Conservation (phyloP, 768 basidiomycete genomes). For the Rhizopogon vulgaris region DNA sequence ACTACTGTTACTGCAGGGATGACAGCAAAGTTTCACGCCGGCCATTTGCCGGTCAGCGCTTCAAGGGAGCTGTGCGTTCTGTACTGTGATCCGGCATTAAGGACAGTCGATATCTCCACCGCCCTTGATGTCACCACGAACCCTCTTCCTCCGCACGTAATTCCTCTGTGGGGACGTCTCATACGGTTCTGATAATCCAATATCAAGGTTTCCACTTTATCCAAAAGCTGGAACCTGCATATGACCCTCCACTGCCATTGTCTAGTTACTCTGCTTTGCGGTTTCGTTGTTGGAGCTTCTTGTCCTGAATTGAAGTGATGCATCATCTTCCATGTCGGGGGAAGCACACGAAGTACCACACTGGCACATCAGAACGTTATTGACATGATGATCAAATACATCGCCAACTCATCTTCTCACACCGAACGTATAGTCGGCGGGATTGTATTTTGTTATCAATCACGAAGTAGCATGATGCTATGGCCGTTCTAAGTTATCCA, state of each 20-base stretch:
- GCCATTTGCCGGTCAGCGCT: constrained; percentile 25
- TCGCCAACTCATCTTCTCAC: too few relatives aligned
- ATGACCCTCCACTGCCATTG: constrained; percentile 35
- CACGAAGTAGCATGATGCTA: too few relatives aligned
- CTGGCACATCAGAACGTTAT: too few relatives aligned
- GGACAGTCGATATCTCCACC: constrained; percentile 25
- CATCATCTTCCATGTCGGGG: too few relatives aligned
- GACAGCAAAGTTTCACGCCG: too few relatives aligned
- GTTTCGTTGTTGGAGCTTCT: constrained; percentile 20
- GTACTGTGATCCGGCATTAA: constrained; percentile 23
- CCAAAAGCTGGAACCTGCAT: constrained; percentile 33
- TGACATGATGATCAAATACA: too few relatives aligned
- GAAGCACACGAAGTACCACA: too few relatives aligned
- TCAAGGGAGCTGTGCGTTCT: constrained; percentile 37
- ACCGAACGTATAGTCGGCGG: too few relatives aligned
- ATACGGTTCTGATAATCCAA: not conserved
- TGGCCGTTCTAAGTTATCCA: too few relatives aligned
- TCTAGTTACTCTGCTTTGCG: constrained; percentile 39
- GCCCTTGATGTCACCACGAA: not conserved
- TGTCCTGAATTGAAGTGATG: not conserved
- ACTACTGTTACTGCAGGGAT: too few relatives aligned
- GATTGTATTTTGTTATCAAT: too few relatives aligned
- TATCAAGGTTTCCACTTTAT: constrained; percentile 33
- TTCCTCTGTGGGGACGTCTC: not conserved
- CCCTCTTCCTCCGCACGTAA: not conserved